Base-by-base conservation (phyloP, 2,329 filamentous ascomycete genomes). In the Xylaria sp. region DNA sequence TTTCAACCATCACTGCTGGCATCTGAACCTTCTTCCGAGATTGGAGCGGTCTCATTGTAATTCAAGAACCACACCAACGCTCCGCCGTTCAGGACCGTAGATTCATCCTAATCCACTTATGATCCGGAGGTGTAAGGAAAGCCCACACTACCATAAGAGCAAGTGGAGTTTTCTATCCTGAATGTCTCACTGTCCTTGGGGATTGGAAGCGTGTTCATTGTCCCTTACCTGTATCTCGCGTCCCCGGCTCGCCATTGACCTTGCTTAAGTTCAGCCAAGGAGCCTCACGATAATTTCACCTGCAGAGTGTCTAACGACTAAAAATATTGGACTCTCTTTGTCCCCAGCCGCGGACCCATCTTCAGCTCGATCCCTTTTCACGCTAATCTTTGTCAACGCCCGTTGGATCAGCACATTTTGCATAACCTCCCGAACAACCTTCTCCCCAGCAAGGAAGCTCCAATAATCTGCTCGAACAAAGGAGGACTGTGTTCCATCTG, bases 261-360 rank as follows among this genome's bases (percentile, higher is more conserved):
- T 70, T 66, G 71, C 71, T 71, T 72, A 69, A 72, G 65, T 62
- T 67, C 66, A 68, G 52, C 43, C 52, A 65, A 65, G 58, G 53
- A 56, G 53, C 55, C 69, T 57, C 46, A 69, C 66, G 67, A 66
- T 69, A 72, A 71, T 74, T 68, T 73, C 73, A 72, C 71, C 70
- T 65, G 68, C 71, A 72, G 66, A 71, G 67, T 67, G 64, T 73
- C 72, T 75, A 64, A 74, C 72, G 65, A 72, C 69, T 65, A 70
- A 67, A 67, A 69, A 74, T 72, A 74, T 76, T 73, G 64, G 69
- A 5, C 63, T 72, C 74, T 76, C 75, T 78, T 78, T 78, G 76
- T 78, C 72, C 67, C 65, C 66, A 56, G 58, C 67, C 48, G 41
- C 58, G 45, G 67, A 71, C 60, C 72, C 70, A 66, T 72, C 65